Base-by-base conservation (phyloP, 441 rosid genomes). In the Kokia cookei region DNA sequence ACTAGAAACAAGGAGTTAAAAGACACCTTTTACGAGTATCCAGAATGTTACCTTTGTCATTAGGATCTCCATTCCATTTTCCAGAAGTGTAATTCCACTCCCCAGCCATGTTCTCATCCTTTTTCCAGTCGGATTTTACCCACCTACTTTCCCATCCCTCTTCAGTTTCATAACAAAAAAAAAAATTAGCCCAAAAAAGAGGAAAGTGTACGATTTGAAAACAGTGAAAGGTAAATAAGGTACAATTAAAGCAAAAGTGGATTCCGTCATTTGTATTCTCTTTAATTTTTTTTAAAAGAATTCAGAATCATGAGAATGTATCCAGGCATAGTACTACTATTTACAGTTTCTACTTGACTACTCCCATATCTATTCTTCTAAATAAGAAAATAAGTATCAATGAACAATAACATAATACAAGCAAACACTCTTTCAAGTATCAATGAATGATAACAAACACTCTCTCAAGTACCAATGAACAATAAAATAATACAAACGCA, bases 121-220 rank as follows among this genome's bases (percentile, higher is more conserved):
- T 91, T 84, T 91, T 95, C 99, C 99, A 95, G 24, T 95, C 97
- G n/a, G 98, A 95, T 76, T 76, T 83, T 11, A 93, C 95, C 99
- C 99, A 95, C 62, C 86, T 79, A 14, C 9, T 89, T 76, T 91
- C 95, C 99, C 98, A 95, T 72, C 97, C 98, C 79, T 93, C 98
- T 95, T 65, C 35, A 69, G 60, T 72, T 32, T 43, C 74, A 48
- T 76, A 74, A 3, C 17, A 32, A 11, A n/a, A 68, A 19, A 1
- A 5, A 69, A 69, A 32, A 32, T 53, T 15, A 69, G 60, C 17
- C 12, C 2, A 10, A 69, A 51, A 51, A 29, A 50, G 17, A 1
- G 72, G 54, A 15, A 10, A n/a, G 0, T 2, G 15, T 8, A 13
- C n/a, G 32, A 19, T 69, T 9, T 48, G 5, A 67, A 48, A 53